These are phyloP conservation scores for Iris macrosiphon DNA, from an alignment of 106 monocot genomes.

Conservation along the genomic window DNA sequence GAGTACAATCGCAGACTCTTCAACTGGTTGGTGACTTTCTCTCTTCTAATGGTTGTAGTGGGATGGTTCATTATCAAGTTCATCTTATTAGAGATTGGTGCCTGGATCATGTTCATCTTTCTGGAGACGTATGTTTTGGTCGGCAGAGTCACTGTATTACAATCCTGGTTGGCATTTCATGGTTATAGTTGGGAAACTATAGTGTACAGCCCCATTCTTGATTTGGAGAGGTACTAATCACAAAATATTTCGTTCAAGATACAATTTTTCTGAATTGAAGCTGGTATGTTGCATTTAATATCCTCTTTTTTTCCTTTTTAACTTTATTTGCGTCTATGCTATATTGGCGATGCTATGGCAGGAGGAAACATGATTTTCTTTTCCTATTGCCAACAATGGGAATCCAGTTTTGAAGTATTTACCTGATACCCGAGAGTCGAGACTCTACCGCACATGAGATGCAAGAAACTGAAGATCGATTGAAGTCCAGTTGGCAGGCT, in stretches of 20 bases:
- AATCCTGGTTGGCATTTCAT: constrained; percentile 93
- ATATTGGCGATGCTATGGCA: constrained; percentile 71
- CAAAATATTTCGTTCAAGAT: no score
- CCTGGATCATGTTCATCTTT: constrained; percentile 95
- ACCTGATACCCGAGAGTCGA: no score
- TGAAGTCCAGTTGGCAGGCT: no score
- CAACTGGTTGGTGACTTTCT: constrained; percentile 96
- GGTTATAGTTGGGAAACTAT: constrained; percentile 80
- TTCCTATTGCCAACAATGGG: no score
- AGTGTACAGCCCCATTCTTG: constrained; percentile 88
- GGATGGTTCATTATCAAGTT: constrained; percentile 91
- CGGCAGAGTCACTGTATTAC: constrained; percentile 85
- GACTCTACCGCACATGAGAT: no score
- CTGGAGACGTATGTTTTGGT: constrained; percentile 99
- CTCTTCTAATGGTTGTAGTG: constrained; percentile 79
- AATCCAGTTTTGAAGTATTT: no score
- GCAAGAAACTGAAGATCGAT: no score
- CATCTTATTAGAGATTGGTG: constrained; percentile 78
- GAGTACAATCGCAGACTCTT: constrained; percentile 89
- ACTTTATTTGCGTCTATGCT: no score
- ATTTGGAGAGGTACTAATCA: constrained; percentile 97
- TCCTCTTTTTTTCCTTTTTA: no score
- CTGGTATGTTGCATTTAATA: no score
- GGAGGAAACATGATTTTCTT: no score
- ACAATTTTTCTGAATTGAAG: no score